Conservation (phyloP, 768 basidiomycete species). For the Termitomyces sp. region DNA sequence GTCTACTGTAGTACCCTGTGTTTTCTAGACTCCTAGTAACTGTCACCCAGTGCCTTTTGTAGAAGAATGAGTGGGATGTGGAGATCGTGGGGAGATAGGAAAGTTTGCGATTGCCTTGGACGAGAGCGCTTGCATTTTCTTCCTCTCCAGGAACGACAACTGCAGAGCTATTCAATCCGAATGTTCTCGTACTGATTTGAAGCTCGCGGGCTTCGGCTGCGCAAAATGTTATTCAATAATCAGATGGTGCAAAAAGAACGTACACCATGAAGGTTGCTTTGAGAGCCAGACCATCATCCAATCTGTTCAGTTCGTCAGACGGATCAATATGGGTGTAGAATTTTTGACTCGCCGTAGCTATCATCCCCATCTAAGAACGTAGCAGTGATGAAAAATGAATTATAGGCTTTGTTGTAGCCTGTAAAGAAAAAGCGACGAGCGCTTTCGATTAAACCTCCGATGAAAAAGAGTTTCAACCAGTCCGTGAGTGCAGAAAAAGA, state of each 20-base stretch:
- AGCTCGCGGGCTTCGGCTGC: constrained; percentile 43
- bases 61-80: constrained; percentile 30
- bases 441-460: constrained; percentile 52
- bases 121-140: constrained; percentile 11
- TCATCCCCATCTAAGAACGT: constrained; percentile 43
- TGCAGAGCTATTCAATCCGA: constrained; percentile 22
- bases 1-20: constrained; percentile 1
- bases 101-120: constrained; percentile 21
- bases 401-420: constrained; percentile 33
- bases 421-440: constrained; percentile 36
- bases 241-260: constrained; percentile 14
- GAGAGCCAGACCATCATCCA: constrained; percentile 64
- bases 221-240: neutral
- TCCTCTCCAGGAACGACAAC: constrained; percentile 27
- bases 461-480: constrained; percentile 47
- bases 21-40: constrained; percentile 14
- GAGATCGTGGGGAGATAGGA: constrained; percentile 32
- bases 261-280: constrained; percentile 51
- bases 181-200: constrained; percentile 40
- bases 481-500: constrained; percentile 47
- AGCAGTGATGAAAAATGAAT: constrained; percentile 50
- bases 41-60: constrained; percentile 29
- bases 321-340: neutral
- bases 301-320: constrained; percentile 25
- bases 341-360: constrained; percentile 21